These are phyloP conservation scores for Euphorbia schlechtendalii DNA, from an alignment of 441 rosid genomes.

Conservation along the genomic window DNA sequence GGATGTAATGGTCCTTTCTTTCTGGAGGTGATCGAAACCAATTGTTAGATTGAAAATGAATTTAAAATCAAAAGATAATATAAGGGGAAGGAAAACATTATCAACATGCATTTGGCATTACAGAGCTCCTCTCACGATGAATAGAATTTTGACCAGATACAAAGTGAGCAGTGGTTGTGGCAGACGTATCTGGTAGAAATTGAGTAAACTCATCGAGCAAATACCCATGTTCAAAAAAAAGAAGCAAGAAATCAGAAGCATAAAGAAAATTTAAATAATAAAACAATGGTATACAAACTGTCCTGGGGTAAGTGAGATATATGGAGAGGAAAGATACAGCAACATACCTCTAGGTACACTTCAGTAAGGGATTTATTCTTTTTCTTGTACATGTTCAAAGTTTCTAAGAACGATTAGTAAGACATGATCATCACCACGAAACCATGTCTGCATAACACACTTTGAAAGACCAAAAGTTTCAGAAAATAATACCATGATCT, in stretches of 20 bases:
- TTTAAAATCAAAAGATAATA: slow-evolving; percentile 12
- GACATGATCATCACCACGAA: slow-evolving; percentile 88
- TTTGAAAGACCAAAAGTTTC: slow-evolving; percentile 14
- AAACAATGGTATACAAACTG: not conserved
- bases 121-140: slow-evolving; percentile 57
- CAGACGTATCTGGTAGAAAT: slow-evolving; percentile 86
- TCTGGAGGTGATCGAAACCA: slow-evolving; percentile 42
- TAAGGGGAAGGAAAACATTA: slow-evolving; percentile 46
- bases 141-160: slow-evolving; percentile 50
- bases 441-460: slow-evolving; percentile 65
- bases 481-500: slow-evolving; percentile 20
- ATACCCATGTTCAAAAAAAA: slow-evolving; percentile 80
- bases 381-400: slow-evolving; percentile 89
- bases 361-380: slow-evolving; percentile 80
- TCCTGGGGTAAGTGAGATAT: not conserved
- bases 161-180: slow-evolving; percentile 43
- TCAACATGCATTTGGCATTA: slow-evolving; percentile 52
- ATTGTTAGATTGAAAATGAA: slow-evolving; percentile 24
- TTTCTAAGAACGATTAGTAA: slow-evolving; percentile 89
- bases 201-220: slow-evolving; percentile 77
- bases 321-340: slow-evolving; percentile 1
- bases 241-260: slow-evolving; percentile 75
- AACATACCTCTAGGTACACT: slow-evolving; percentile 81
- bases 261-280: slow-evolving; percentile 9
- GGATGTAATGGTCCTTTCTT: slow-evolving; percentile 47